Conservation (phyloP, 768 basidiomycete species). For the Imleria badia region DNA sequence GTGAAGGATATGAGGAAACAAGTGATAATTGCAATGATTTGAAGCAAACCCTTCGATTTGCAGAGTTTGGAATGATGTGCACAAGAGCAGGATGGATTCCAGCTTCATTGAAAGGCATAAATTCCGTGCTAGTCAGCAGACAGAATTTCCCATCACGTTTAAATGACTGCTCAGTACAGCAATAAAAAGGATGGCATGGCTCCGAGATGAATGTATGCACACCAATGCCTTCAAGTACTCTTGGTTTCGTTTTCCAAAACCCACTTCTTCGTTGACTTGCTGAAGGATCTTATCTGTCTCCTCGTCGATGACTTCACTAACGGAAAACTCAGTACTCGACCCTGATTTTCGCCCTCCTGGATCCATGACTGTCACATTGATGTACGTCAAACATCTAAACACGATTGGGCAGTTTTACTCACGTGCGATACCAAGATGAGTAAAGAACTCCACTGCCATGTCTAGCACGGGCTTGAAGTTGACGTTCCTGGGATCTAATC, state of each 20-base stretch:
- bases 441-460: no score
- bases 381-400: background rate
- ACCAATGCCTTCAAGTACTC: constrained; percentile 3
- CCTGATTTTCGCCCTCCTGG: background rate
- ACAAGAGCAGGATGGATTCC: background rate
- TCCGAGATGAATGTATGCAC: background rate
- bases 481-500: no score
- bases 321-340: background rate
- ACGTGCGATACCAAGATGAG: constrained; percentile 1
- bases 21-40: background rate
- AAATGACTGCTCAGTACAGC: no score
- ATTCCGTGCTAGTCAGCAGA: background rate
- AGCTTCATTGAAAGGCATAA: background rate
- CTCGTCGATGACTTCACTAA: background rate
- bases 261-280: background rate
- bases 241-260: background rate
- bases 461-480: no score
- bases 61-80: background rate
- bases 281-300: constrained; percentile 1
- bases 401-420: background rate
- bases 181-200: background rate
- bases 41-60: background rate
- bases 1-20: background rate
- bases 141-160: constrained; percentile 1
- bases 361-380: background rate